These are phyloP conservation scores for Calonectria pseudoreteaudii DNA, from an alignment of 2,329 filamentous ascomycete species.

Conservation along the genomic window DNA sequence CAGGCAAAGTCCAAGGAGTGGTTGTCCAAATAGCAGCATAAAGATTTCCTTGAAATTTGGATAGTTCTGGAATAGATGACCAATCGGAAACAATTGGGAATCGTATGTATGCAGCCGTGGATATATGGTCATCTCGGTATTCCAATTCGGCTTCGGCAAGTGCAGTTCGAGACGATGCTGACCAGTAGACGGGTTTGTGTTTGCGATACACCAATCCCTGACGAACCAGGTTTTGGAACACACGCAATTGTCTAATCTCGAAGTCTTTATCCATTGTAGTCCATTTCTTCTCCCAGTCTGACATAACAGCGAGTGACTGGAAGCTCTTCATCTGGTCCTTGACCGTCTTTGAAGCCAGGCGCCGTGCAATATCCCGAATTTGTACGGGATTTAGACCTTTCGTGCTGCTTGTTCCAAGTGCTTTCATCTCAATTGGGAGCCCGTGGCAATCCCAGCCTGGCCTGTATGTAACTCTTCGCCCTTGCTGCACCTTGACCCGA, in stretches of 20 bases:
- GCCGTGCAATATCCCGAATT: slow-evolving; percentile 73
- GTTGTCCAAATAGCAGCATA: slow-evolving; percentile 98
- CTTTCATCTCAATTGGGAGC: slow-evolving; percentile 96
- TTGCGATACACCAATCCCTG: slow-evolving; percentile 81
- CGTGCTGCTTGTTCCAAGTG: slow-evolving; percentile 69
- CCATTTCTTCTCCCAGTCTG: slow-evolving; percentile 82
- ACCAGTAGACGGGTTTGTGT: slow-evolving; percentile 90
- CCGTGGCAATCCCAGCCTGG: slow-evolving; percentile 99
- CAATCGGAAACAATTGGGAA: slow-evolving; percentile 72
- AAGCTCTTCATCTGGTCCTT: slow-evolving; percentile 80
- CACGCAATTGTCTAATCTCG: slow-evolving; percentile 78
- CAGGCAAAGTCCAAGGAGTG: slow-evolving; percentile 96
- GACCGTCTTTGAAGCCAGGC: slow-evolving; percentile 76
- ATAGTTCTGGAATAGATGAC: slow-evolving; percentile 49
- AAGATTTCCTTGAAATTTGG: slow-evolving; percentile 61
- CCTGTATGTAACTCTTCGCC: slow-evolving; percentile 77
- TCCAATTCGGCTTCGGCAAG: slow-evolving; percentile 88
- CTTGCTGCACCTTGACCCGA: slow-evolving; percentile 82
- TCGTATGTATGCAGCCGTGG: slow-evolving; percentile 80
- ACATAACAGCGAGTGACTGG: slow-evolving; percentile 80
- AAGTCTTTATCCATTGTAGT: slow-evolving; percentile 83
- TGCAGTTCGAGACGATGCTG: slow-evolving; percentile 80
- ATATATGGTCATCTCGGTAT: slow-evolving; percentile 81
- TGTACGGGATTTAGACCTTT: slow-evolving; percentile 64
- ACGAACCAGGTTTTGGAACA: slow-evolving; percentile 81